Evolutionary conservation across 192 early-diverging fungal genomes (phyloP).

Genomic region (Backusella westeae): DNA sequence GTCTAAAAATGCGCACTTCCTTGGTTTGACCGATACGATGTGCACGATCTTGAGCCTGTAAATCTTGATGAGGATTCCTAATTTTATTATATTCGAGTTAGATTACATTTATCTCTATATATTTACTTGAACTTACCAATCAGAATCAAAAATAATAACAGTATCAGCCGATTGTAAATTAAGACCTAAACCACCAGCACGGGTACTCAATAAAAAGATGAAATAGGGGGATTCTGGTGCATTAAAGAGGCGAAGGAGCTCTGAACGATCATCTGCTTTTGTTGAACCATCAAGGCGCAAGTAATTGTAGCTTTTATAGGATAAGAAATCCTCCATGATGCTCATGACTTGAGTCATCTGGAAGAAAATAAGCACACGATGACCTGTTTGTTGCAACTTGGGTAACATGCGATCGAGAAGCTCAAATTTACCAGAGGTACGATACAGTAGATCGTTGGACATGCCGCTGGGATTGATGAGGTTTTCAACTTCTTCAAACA

Average conservation of each 20-base stretch:
- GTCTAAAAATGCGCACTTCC: conserved; percentile 91
- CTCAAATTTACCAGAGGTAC: conserved; percentile 95
- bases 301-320: conserved; percentile 65
- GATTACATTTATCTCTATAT: no score
- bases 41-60: conserved; percentile 99
- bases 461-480: conserved; percentile 68
- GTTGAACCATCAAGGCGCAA: conserved; percentile 92
- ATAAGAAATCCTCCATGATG: conserved; percentile 95
- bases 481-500: conserved; percentile 90
- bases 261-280: conserved; percentile 85
- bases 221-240: conserved; percentile 72
- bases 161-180: conserved; percentile 98
- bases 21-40: conserved; percentile 99
- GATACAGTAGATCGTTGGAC: conserved; percentile 77
- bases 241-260: conserved; percentile 82
- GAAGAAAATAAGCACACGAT: conserved; percentile 81
- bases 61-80: conserved; percentile 94
- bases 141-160: conserved; percentile 97
- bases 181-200: conserved; percentile 94
- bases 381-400: conserved; percentile 81
- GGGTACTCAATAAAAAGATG: conserved; percentile 92
- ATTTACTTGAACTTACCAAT: conserved; percentile 64
- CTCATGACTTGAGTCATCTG: conserved; percentile 92
- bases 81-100: neutral
- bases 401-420: conserved; percentile 91